Evolutionary conservation across 2,329 filamentous ascomycete species (phyloP).

Genomic region (Nigrospora osmanthi): DNA sequence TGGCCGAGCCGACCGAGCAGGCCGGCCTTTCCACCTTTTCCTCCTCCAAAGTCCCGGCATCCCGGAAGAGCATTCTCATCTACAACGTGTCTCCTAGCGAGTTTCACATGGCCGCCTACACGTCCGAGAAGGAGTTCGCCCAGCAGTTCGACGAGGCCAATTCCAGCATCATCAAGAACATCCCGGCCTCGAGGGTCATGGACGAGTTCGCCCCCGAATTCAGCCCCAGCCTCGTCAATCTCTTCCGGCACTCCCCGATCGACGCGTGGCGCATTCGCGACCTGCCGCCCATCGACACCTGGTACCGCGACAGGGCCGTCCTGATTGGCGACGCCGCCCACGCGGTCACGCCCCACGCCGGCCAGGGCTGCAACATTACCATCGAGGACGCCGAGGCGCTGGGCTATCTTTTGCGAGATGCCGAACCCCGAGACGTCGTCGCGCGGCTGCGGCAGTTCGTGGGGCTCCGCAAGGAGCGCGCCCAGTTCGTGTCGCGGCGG

Average conservation of each 20-base stretch:
- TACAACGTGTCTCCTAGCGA: conserved; percentile 10
- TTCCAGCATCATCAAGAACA: conserved; percentile 10
- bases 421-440: no score
- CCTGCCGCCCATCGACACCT: conserved; percentile 8
- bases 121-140: conserved; percentile 10
- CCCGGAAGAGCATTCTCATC: conserved; percentile 9
- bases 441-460: no score
- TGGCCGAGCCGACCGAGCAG: background rate
- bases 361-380: conserved; percentile 14
- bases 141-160: conserved; percentile 10
- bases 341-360: conserved; percentile 12
- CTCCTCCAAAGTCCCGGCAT: conserved; percentile 1
- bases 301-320: background rate
- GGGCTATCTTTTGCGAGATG: no score
- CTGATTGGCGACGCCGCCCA: conserved; percentile 9
- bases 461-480: no score
- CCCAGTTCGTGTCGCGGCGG: no score
- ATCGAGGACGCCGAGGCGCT: conserved; percentile 16
- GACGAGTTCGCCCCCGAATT: conserved; percentile 10
- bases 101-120: conserved; percentile 13
- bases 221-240: conserved; percentile 3
- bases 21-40: conserved; percentile 10
- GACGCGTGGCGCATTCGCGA: conserved; percentile 14
- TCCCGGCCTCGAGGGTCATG: conserved; percentile 5
- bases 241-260: conserved; percentile 1